Conservation (phyloP, 306 rosid genomes). For the Cucurbita maxima region DNA sequence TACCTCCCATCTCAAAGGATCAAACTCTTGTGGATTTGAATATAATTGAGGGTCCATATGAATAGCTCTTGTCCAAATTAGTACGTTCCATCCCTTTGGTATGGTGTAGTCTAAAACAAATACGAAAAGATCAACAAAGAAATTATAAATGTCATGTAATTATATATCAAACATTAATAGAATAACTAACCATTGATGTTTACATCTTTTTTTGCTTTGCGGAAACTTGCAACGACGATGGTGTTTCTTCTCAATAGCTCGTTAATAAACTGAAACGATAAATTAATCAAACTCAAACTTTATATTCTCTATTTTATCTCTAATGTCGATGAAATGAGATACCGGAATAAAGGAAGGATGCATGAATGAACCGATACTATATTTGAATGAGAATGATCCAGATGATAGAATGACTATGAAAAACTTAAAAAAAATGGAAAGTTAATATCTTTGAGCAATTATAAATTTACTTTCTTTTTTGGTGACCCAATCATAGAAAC, state of each 20-base stretch:
- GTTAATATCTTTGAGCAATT: too few species aligned
- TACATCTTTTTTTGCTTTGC: slow-evolving; percentile 40
- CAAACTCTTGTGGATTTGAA: slow-evolving; percentile 28
- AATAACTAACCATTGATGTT: slow-evolving; percentile 22
- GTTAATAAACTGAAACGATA: slow-evolving; percentile 27
- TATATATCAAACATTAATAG: not conserved
- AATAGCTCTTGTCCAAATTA: slow-evolving; percentile 48
- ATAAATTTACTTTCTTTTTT: too few species aligned
- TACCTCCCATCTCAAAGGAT: slow-evolving; percentile 58
- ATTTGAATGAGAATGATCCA: too few species aligned
- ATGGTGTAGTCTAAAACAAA: slow-evolving; percentile 29
- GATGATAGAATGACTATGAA: too few species aligned
- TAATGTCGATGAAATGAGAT: too few species aligned
- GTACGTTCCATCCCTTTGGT: slow-evolving; percentile 53
- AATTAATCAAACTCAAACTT: not conserved
- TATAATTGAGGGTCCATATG: slow-evolving; percentile 53
- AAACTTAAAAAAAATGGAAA: too few species aligned
- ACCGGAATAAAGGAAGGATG: too few species aligned
- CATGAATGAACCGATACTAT: too few species aligned
- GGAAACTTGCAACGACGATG: slow-evolving; percentile 29
- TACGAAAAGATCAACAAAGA: not conserved
- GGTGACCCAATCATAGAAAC: too few species aligned
- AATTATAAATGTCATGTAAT: not conserved
- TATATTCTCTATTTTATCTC: too few species aligned
- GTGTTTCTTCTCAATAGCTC: slow-evolving; percentile 36